phyloP scores from a whole-genome alignment of 2,329 filamentous ascomycete species.

The Elsinoe australis region DNA sequence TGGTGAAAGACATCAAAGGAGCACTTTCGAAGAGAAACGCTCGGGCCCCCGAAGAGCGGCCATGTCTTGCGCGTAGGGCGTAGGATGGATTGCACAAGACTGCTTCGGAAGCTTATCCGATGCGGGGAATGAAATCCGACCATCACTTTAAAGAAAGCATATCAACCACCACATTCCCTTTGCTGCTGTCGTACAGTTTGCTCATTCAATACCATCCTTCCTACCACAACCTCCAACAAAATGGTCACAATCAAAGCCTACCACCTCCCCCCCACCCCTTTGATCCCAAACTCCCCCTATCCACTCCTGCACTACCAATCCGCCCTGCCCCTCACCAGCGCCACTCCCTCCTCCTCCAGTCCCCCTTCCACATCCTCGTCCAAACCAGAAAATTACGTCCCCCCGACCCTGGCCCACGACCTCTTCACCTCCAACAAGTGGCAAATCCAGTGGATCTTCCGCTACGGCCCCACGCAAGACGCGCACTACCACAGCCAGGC shows the following conservation, averaged over 20 bases:
- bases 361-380: too few species aligned
- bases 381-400: too few species aligned
- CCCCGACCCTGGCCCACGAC: slow-evolving; percentile 32
- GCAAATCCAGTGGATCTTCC: slow-evolving; percentile 50
- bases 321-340: slow-evolving; percentile 23
- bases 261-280: slow-evolving; percentile 37
- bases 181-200: neutral
- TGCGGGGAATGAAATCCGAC: neutral
- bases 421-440: slow-evolving; percentile 45
- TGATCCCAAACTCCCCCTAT: slow-evolving; percentile 46
- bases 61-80: too few species aligned
- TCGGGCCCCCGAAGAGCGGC: too few species aligned
- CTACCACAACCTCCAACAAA: neutral
- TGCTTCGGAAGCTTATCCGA: neutral
- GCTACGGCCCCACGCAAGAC: slow-evolving; percentile 48
- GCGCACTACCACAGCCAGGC: slow-evolving; percentile 52
- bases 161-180: neutral
- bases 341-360: too few species aligned
- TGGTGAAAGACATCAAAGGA: too few species aligned
- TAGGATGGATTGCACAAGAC: too few species aligned
- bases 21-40: too few species aligned
- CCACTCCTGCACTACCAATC: slow-evolving; percentile 46
- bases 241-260: slow-evolving; percentile 34
- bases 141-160: neutral
- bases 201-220: neutral